Evolutionary conservation across 75 land plant genomes (phyloP), one percentile per base, ranked within the genome.

Genomic region (Picea sitchensis): DNA sequence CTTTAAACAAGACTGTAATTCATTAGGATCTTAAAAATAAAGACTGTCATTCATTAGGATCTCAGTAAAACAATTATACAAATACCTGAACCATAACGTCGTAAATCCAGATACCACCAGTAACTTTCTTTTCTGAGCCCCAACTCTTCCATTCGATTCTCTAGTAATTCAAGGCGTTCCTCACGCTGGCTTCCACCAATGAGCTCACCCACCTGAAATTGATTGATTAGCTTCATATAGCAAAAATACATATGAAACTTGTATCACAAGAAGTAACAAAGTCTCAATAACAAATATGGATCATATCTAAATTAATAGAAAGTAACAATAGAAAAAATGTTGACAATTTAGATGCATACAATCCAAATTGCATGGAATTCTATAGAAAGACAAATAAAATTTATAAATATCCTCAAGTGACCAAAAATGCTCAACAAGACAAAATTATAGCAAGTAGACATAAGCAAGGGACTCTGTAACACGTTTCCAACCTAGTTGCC

Each of bases 151-250:
- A 98, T 82, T 17, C 99, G 90, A 23, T 61, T 63, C 84, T 95
- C 96, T 26, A 98, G 76, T 72, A 82, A 83, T 14, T 93, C 96
- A 60, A 93, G 92, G 9, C 99, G 86, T 71, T 98, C 99, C 83
- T 98, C 99, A 81, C 99, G 87, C 82, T 98, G 99, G 86, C 98
- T 95, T 85, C 99, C 99, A 81, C 99, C 99, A 59, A 98, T 93
- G 18, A 98, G 93, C 85, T 98, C 99, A 41, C 99, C 99, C 72
- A 98, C 90, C 99, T 97, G 78, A 69, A 61, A 60, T 20, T 58
- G 69, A 31, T 30, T 32, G 31, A 34, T 79, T 38, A 75, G 80
- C 54, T 71, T 71, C 12, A 20, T 2, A 18, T 20, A 44, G n/a
- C 23, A 38, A 71, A 71, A 41, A 18, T 20, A 71, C 21, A 41